phyloP scores from a whole-genome alignment of 306 rosid genomes.

The Medicago ruthenica region DNA sequence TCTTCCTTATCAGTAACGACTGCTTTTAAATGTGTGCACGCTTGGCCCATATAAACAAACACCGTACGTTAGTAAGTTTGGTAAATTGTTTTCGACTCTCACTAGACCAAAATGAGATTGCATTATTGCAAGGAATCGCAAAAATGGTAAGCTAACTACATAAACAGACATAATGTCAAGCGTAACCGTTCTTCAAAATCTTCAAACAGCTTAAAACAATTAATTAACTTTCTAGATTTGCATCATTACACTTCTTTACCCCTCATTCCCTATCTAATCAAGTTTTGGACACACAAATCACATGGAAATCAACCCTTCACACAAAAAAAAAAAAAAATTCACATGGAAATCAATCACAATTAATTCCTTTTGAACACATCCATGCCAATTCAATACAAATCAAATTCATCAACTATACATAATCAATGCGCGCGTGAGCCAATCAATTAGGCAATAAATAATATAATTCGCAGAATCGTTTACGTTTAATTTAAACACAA shows the following conservation, averaged over 20 bases:
- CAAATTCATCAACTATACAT: slow-evolving; percentile 3
- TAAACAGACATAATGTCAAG: not conserved
- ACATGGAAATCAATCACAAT: slow-evolving; percentile 1
- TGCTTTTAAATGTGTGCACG: not conserved
- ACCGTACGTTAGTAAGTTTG: slow-evolving; percentile 5
- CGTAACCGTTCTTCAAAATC: slow-evolving; percentile 9
- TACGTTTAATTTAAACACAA: slow-evolving; percentile 16
- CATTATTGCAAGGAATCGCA: slow-evolving; percentile 14
- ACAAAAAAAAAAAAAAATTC: too few relatives aligned
- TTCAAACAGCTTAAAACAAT: not conserved
- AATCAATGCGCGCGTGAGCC: not conserved
- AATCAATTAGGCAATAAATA: not conserved
- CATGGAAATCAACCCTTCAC: not conserved
- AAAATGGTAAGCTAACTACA: slow-evolving; percentile 32
- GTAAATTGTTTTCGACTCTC: slow-evolving; percentile 35
- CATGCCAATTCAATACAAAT: slow-evolving; percentile 31
- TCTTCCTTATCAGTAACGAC: not conserved
- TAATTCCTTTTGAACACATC: slow-evolving; percentile 18
- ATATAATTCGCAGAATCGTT: slow-evolving; percentile 36
- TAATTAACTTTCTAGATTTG: slow-evolving; percentile 26
- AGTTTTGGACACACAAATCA: slow-evolving; percentile 7
- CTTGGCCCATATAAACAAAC: not conserved
- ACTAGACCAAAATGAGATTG: slow-evolving; percentile 16
- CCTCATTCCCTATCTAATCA: slow-evolving; percentile 18
- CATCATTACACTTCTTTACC: not conserved